Conservation (phyloP, 352 stramenopile genomes). For the Phytophthora quininea region DNA sequence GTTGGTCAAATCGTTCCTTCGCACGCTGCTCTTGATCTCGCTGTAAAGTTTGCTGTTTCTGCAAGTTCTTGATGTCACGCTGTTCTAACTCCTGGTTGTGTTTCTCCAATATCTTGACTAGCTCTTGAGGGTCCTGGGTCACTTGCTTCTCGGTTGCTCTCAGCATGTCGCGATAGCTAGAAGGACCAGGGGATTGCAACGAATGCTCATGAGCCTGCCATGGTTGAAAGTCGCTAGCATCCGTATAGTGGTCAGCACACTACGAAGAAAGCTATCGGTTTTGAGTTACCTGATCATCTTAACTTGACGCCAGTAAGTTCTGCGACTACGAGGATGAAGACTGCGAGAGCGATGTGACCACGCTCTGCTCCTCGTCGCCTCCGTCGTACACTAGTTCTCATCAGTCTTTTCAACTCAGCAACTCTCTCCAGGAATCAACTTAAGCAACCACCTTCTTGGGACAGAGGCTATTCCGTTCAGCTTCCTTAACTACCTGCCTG, state of each 20-base stretch:
- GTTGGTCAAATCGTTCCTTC: not conserved
- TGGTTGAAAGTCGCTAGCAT: constrained; percentile 21
- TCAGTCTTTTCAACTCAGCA: not conserved
- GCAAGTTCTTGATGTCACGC: too few relatives aligned
- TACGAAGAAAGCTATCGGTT: too few relatives aligned
- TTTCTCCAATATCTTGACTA: too few relatives aligned
- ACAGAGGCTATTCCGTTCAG: constrained; percentile 11
- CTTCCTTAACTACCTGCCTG: constrained; percentile 16
- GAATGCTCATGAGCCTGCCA: constrained; percentile 23
- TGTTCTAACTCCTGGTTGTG: too few relatives aligned
- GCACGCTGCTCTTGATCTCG: constrained; percentile 1
- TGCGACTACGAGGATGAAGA: constrained; percentile 47
- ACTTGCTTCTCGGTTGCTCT: constrained; percentile 19
- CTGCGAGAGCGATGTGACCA: constrained; percentile 51
- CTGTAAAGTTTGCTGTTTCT: not conserved
- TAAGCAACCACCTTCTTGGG: constrained; percentile 52
- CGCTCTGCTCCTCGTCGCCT: constrained; percentile 39
- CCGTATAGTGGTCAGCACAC: too few relatives aligned
- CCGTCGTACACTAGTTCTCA: constrained; percentile 17
- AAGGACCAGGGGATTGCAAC: constrained; percentile 1
- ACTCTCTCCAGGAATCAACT: too few relatives aligned
- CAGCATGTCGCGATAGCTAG: constrained; percentile 17
- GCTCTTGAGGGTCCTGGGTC: too few relatives aligned
- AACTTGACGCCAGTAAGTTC: constrained; percentile 34
- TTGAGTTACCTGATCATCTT: constrained; percentile 40